A percentile compares a stretch with the other conserved stretches of the same genome.
phyloP scores from a whole-genome alignment of 495 filamentous ascomycete species.

The Neurospora tetraspora region DNA sequence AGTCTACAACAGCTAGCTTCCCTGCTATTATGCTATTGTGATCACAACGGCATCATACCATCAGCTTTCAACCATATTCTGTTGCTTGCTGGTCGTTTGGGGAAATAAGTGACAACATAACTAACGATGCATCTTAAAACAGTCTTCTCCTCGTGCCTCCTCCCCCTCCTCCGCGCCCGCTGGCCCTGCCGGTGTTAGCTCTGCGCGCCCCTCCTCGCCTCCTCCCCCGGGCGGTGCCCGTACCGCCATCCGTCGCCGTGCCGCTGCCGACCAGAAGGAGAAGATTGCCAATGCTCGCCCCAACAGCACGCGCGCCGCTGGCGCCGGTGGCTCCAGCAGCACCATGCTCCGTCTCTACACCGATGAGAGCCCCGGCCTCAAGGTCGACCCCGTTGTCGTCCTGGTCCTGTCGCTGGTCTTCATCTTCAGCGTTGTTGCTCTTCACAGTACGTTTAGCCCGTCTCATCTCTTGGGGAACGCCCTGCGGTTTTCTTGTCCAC shows the following conservation, averaged over 20 bases:
- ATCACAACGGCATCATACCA: background rate
- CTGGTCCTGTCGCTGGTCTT: constrained; percentile 90
- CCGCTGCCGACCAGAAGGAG: constrained; percentile 91
- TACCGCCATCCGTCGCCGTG: constrained; percentile 85
- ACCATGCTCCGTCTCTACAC: constrained; percentile 99
- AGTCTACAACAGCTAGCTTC: background rate
- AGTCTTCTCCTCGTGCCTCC: constrained; percentile 68
- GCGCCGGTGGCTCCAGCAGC: constrained; percentile 89
- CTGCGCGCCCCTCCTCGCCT: constrained; percentile 72
- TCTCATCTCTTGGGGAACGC: background rate
- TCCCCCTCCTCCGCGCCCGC: constrained; percentile 48
- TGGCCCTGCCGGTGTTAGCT: constrained; percentile 48
- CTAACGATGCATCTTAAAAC: background rate
- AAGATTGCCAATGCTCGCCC: constrained; percentile 85
- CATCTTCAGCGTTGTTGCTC: constrained; percentile 94
- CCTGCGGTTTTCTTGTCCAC: background rate
- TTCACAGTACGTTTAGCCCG: constrained; percentile 66
- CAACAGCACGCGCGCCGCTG: constrained; percentile 81
- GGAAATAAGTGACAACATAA: background rate
- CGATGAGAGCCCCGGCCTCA: constrained; percentile 89
- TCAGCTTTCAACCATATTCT: background rate
- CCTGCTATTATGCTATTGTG: background rate
- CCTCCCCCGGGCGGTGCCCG: constrained; percentile 88
- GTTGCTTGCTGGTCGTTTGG: background rate
- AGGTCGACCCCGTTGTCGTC: constrained; percentile 95